A percentile compares a stretch with the other conserved stretches of the same genome.
phyloP scores from a whole-genome alignment of 441 rosid species.

The Omphalea diandra region DNA sequence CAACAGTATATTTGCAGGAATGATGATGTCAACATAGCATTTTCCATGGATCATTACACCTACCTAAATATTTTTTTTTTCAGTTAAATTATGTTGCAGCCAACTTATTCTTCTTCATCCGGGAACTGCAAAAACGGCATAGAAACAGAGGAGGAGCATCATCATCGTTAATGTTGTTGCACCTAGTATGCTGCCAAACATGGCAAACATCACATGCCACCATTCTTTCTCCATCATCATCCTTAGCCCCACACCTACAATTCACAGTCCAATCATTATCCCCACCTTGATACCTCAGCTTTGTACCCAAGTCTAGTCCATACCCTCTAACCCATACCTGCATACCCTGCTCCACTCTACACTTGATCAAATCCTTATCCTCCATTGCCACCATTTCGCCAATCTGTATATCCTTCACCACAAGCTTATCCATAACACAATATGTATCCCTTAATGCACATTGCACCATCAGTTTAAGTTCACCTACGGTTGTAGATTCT shows the following conservation, averaged over 20 bases:
- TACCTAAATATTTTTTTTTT: background rate
- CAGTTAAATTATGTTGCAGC: background rate
- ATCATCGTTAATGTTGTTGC: constrained; percentile 46
- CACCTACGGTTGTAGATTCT: constrained; percentile 20
- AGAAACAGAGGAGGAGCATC: constrained; percentile 34
- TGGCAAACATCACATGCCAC: constrained; percentile 58
- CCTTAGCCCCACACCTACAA: constrained; percentile 52
- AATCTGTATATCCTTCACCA: constrained; percentile 36
- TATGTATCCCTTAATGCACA: constrained; percentile 53
- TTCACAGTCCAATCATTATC: constrained; percentile 34
- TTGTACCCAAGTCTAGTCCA: constrained; percentile 35
- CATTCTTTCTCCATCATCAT: constrained; percentile 72
- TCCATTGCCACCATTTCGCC: constrained; percentile 16
- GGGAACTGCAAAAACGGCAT: constrained; percentile 38
- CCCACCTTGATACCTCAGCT: constrained; percentile 54
- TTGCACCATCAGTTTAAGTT: constrained; percentile 43
- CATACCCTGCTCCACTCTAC: constrained; percentile 18
- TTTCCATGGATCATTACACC: background rate
- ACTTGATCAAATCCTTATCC: constrained; percentile 13
- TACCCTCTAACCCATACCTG: constrained; percentile 27
- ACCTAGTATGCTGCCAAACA: constrained; percentile 57
- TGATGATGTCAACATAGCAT: background rate
- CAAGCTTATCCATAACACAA: constrained; percentile 39
- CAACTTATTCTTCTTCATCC: constrained; percentile 11
- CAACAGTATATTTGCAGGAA: background rate